Base-by-base conservation (phyloP, 345 rosid genomes). In the Corchorus capsularis region DNA sequence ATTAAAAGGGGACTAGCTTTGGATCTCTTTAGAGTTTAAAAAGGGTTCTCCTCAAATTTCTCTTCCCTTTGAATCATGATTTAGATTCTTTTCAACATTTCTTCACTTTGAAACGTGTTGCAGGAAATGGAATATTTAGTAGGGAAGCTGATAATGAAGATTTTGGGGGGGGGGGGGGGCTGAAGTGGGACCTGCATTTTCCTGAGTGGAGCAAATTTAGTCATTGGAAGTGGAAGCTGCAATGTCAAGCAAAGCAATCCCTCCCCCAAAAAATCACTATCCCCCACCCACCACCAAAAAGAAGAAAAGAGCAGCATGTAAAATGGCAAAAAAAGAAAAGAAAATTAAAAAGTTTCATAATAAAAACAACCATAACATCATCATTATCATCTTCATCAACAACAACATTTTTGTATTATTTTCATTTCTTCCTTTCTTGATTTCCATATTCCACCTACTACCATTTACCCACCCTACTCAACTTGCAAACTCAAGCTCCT, bases 141-240 rank as follows among this genome's bases (percentile, higher is more conserved):
- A 34, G 35, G 56, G 6, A 22, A 71, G 32, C 63, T 63, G 80
- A 75, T 75, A 32, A 63, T 62, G 77, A 74, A 73, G 53, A 64
- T 60, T 81, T n/a, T n/a, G n/a, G n/a, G n/a, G n/a, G n/a, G n/a
- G n/a, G n/a, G 79, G 79, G 59, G 85, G 22, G 22, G 27, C 27
- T 77, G 54, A 27, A 11, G 73, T 77, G 82, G 85, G 88, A 16
- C 90, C 82, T 72, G 77, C 77, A 80, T 68, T 78, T 76, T 27
- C 16, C 56, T 78, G 12, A 77, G 86, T 80, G 86, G 85, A 83
- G 84, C 60, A 72, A 76, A 71, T 41, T 20, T 16, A 73, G 83
- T 71, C 80, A 77, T 59, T 65, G 56, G 52, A 65, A 81, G 87
- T 85, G 90, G 89, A 85, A 82, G 84, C 79, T 88, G 87, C 83